A percentile compares a stretch with the other conserved stretches of the same genome.
Conservation (phyloP, 257 asterid genomes). For the Solanum lycopersicoides region DNA sequence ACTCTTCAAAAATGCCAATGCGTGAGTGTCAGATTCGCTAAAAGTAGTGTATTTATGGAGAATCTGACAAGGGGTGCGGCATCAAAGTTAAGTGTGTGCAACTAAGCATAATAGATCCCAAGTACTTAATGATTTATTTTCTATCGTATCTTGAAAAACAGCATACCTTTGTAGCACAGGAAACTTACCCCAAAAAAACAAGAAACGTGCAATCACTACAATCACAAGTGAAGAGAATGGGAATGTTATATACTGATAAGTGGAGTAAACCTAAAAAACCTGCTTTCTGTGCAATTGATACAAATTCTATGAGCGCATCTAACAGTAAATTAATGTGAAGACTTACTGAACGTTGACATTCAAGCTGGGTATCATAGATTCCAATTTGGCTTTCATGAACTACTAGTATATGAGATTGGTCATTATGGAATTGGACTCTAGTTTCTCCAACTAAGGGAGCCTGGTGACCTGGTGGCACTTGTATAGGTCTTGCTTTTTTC, state of each 20-base stretch:
- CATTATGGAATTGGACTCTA: constrained; percentile 77
- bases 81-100: background rate
- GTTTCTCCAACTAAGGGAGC: constrained; percentile 73
- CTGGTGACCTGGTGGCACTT: constrained; percentile 59
- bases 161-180: background rate
- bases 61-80: background rate
- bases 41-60: background rate
- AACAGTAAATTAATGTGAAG: background rate
- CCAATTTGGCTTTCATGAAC: constrained; percentile 85
- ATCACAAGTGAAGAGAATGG: background rate
- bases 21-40: background rate
- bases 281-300: background rate
- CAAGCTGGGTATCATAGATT: constrained; percentile 75
- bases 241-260: background rate
- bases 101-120: background rate
- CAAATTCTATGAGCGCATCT: background rate
- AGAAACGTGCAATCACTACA: background rate
- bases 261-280: background rate
- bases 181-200: background rate
- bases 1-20: background rate
- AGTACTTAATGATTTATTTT: background rate
- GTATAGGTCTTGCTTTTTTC: constrained; percentile 68
- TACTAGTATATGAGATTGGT: constrained; percentile 74
- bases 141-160: background rate
- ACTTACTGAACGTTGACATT: constrained; percentile 67